Percentiles rank a stretch among this genome's conserved stretches.
Conservation (phyloP, 1,284 basidiomycete species). For the Peniophora sp. region DNA sequence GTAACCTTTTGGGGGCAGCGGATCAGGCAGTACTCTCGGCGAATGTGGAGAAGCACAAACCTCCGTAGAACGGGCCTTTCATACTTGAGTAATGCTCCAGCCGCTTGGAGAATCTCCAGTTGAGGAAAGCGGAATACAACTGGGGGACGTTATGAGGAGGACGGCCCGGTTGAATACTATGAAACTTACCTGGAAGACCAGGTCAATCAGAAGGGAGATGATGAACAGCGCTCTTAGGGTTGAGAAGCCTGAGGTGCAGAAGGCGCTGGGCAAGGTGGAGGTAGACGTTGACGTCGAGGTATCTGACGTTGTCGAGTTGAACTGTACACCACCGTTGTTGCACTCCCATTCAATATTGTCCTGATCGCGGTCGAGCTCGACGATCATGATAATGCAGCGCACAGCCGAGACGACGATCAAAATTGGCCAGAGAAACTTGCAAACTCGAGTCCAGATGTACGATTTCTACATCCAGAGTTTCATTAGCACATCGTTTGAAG, state of each 20-base stretch:
- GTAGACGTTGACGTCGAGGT: slow-evolving; percentile 31
- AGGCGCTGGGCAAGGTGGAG: slow-evolving; percentile 38
- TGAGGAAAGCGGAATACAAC: slow-evolving; percentile 69
- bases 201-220: slow-evolving; percentile 54
- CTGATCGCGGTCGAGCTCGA: slow-evolving; percentile 63
- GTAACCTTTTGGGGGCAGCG: slow-evolving; percentile 6
- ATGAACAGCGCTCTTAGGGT: slow-evolving; percentile 65
- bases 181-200: slow-evolving; percentile 56
- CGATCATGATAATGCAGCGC: slow-evolving; percentile 69
- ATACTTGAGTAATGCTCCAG: slow-evolving; percentile 58
- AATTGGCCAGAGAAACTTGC: slow-evolving; percentile 69
- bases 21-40: not conserved
- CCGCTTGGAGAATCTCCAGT: slow-evolving; percentile 64
- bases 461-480: slow-evolving; percentile 39
- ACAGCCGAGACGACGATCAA: slow-evolving; percentile 59
- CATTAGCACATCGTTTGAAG: slow-evolving; percentile 5
- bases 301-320: slow-evolving; percentile 31
- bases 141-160: slow-evolving; percentile 19
- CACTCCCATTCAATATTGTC: slow-evolving; percentile 74
- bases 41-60: slow-evolving; percentile 26
- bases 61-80: slow-evolving; percentile 56
- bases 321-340: slow-evolving; percentile 64
- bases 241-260: slow-evolving; percentile 59
- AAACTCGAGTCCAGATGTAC: slow-evolving; percentile 63
- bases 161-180: not conserved